Conservation (phyloP, 495 filamentous ascomycete genomes). For the Hypoxylon intermedium region DNA sequence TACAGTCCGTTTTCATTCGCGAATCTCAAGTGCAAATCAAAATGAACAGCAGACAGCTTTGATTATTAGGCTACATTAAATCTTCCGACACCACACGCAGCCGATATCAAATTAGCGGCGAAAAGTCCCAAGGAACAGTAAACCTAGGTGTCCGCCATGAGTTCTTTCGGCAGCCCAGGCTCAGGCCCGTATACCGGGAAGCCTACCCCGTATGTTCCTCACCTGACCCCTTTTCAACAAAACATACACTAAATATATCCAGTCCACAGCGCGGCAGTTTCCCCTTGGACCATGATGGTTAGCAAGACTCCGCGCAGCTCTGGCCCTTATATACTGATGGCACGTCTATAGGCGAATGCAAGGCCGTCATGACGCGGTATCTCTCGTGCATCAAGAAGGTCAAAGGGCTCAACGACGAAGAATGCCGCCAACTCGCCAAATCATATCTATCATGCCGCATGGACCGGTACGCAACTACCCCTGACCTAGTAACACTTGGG, state of each 20-base stretch:
- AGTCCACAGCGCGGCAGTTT: conserved; percentile 96
- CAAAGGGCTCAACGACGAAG: conserved; percentile 81
- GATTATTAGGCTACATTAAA: too few relatives aligned
- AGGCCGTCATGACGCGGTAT: conserved; percentile 81
- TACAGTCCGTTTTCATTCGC: not conserved
- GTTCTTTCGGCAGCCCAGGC: conserved; percentile 80
- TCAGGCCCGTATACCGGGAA: conserved; percentile 70
- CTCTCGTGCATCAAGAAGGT: conserved; percentile 82
- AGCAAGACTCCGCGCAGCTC: conserved; percentile 28
- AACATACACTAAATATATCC: conserved; percentile 15
- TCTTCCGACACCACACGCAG: too few relatives aligned
- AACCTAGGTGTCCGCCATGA: conserved; percentile 47
- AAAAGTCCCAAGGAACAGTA: not conserved
- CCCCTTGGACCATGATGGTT: conserved; percentile 94
- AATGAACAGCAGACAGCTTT: too few relatives aligned
- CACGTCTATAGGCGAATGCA: conserved; percentile 79
- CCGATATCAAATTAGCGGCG: not conserved
- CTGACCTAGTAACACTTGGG: not conserved
- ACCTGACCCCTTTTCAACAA: conserved; percentile 17
- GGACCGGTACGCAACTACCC: conserved; percentile 72
- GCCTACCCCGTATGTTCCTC: conserved; percentile 73
- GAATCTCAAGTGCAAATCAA: conserved; percentile 5
- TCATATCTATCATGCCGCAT: conserved; percentile 89
- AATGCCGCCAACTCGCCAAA: conserved; percentile 85
- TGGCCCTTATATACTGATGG: conserved; percentile 4